Evolutionary conservation across 2,329 filamentous ascomycete genomes (phyloP).

Genomic region (Fusarium palustre): DNA sequence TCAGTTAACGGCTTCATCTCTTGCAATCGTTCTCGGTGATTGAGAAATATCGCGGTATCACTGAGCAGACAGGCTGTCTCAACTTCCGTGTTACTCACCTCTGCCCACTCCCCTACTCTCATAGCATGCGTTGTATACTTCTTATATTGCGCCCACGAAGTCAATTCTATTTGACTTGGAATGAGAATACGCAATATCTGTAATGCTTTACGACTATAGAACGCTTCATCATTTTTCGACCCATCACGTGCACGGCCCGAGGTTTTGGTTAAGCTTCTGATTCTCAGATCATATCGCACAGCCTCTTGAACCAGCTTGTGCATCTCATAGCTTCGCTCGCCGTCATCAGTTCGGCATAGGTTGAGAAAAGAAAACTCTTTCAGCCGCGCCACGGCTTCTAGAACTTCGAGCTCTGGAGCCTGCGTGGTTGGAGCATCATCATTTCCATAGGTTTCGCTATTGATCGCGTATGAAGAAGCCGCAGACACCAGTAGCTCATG

Average conservation of each 20-base stretch:
- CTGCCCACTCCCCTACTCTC: background rate
- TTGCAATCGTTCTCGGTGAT: accelerated
- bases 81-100: background rate
- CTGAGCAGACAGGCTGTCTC: background rate
- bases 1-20: background rate
- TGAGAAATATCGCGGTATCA: accelerated
- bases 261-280: background rate
- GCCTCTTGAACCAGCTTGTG: constrained; percentile 5
- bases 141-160: background rate
- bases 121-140: background rate
- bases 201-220: background rate
- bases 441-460: accelerated
- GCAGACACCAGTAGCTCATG: background rate
- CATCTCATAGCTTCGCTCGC: background rate
- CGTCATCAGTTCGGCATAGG: background rate
- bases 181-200: background rate
- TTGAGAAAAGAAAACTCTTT: background rate
- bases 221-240: background rate
- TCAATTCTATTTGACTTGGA: accelerated
- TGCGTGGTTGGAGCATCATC: background rate
- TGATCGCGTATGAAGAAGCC: background rate
- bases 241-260: background rate
- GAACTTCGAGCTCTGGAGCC: background rate
- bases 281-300: background rate
- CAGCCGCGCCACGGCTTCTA: background rate